phyloP scores from a whole-genome alignment of 73 alveolate species.

The Tetrahymena malaccensis region DNA sequence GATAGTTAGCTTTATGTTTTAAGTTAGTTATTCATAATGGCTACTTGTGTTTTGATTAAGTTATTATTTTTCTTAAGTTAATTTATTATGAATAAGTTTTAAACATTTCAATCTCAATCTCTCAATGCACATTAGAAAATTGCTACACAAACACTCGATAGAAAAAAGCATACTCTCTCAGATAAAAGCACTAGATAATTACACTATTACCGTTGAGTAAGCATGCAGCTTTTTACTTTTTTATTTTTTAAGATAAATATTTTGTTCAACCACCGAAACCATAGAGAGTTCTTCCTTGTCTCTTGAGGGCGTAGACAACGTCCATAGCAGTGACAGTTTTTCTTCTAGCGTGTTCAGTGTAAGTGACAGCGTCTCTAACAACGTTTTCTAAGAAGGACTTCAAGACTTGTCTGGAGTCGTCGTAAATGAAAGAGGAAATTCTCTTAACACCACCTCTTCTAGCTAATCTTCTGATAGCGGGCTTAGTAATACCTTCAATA shows the following conservation, averaged over 20 bases:
- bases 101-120: not conserved
- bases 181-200: not conserved
- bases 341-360: constrained; percentile 82
- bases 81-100: not conserved
- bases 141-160: not conserved
- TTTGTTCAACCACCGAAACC: constrained; percentile 57
- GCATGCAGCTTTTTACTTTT: not conserved
- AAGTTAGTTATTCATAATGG: not conserved
- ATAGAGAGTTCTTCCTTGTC: constrained; percentile 78
- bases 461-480: constrained; percentile 88
- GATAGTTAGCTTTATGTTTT: not conserved
- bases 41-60: not conserved
- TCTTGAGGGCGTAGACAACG: constrained; percentile 74
- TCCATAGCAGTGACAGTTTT: constrained; percentile 79
- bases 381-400: constrained; percentile 65
- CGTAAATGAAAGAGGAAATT: constrained; percentile 66
- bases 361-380: constrained; percentile 70
- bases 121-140: not conserved
- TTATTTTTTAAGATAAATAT: not conserved
- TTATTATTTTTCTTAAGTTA: not conserved
- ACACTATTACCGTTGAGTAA: not conserved
- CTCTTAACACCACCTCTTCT: constrained; percentile 92
- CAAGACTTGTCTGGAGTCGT: constrained; percentile 72
- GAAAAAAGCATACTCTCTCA: not conserved
- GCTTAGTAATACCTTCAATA: constrained; percentile 74